Conservation (phyloP, 352 stramenopile genomes). For the Pythium scleroteichum region DNA sequence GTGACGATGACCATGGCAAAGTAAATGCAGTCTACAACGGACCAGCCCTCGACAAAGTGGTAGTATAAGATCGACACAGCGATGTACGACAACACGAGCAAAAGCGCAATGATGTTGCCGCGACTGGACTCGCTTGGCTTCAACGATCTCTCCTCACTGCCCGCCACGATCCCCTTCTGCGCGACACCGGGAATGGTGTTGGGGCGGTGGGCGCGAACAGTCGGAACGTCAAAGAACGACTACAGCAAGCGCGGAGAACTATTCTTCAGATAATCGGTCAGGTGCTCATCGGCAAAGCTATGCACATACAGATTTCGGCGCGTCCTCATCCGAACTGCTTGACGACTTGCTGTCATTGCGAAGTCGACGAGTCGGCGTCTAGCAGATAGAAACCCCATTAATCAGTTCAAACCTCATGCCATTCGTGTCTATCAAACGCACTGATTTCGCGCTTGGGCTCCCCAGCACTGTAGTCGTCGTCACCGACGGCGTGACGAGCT, state of each 20-base stretch:
- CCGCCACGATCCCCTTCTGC: slow-evolving; percentile 24
- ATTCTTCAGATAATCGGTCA: too few species aligned
- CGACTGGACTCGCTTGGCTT: slow-evolving; percentile 3
- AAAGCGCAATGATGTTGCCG: slow-evolving; percentile 43
- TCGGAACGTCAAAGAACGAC: slow-evolving; percentile 24
- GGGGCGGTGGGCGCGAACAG: not conserved
- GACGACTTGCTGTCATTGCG: slow-evolving; percentile 15
- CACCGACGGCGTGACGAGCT: slow-evolving; percentile 21
- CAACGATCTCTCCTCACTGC: slow-evolving; percentile 5
- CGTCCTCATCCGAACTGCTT: slow-evolving; percentile 18
- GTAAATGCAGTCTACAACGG: slow-evolving; percentile 85
- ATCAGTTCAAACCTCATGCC: too few species aligned
- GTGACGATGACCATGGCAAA: slow-evolving; percentile 93
- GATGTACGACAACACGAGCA: slow-evolving; percentile 62
- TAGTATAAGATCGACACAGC: slow-evolving; percentile 56
- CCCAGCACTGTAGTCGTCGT: slow-evolving; percentile 6
- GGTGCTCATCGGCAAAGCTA: too few species aligned
- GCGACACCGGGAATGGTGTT: slow-evolving; percentile 24
- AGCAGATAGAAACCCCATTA: too few species aligned
- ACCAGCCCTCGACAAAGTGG: slow-evolving; percentile 58
- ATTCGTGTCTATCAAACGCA: too few species aligned
- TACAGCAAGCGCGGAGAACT: not conserved
- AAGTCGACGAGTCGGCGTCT: not conserved
- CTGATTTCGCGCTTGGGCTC: not conserved
- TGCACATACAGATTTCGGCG: slow-evolving; percentile 10